phyloP scores from a whole-genome alignment of 805 yeast genomes.

The Cyberlindnera nakhonratchasimensis region DNA sequence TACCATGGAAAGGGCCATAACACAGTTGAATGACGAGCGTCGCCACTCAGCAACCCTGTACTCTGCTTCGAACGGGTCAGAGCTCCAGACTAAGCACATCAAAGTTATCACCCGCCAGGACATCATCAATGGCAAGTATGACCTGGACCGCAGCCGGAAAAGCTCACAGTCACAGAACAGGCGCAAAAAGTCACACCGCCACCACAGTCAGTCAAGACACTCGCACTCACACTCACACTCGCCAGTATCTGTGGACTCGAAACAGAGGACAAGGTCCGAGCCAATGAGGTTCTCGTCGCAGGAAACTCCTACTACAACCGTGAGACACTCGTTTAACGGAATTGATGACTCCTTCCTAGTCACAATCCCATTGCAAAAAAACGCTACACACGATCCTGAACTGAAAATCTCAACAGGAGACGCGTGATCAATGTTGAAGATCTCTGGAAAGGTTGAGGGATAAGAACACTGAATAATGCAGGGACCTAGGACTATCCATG shows the following conservation, averaged over 20 bases:
- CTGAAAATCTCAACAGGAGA: not conserved
- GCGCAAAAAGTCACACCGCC: not conserved
- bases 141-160: slow-evolving; percentile 3
- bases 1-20: too few relatives aligned
- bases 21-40: too few relatives aligned
- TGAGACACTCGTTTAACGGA: slow-evolving; percentile 3
- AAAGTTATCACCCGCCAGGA: slow-evolving; percentile 28
- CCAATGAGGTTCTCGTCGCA: too few relatives aligned
- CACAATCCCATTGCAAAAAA: slow-evolving; percentile 4
- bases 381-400: slow-evolving; percentile 1
- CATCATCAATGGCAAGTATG: slow-evolving; percentile 20
- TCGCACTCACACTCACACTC: not conserved
- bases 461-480: too few relatives aligned
- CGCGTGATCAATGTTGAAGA: too few relatives aligned
- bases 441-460: too few relatives aligned
- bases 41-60: too few relatives aligned
- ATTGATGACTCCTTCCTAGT: slow-evolving; percentile 4
- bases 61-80: too few relatives aligned
- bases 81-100: slow-evolving; percentile 23
- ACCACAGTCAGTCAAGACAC: not conserved
- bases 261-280: not conserved
- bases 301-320: too few relatives aligned
- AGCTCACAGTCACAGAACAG: not conserved
- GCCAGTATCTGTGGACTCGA: not conserved
- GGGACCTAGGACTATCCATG: too few relatives aligned